These are phyloP conservation scores for Priceomyces medius DNA, from an alignment of 805 yeast species.

Conservation along the genomic window DNA sequence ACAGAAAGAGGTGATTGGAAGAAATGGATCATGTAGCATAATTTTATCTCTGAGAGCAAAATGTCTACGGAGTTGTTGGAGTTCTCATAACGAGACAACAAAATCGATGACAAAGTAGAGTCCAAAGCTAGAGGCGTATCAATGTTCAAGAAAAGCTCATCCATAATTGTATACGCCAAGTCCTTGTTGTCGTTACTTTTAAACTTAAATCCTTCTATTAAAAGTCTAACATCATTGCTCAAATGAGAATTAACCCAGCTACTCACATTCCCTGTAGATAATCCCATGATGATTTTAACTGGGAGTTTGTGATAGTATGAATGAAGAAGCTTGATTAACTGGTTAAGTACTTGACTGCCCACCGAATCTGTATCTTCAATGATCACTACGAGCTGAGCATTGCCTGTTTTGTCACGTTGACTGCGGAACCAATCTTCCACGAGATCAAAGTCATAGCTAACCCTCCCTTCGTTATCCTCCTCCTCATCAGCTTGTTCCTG, in stretches of 20 bases:
- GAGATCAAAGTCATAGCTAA: constrained; percentile 37
- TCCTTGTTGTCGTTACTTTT: constrained; percentile 30
- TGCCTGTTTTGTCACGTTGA: constrained; percentile 6
- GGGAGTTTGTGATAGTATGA: constrained; percentile 28
- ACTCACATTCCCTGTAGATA: constrained; percentile 34
- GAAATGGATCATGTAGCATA: constrained; percentile 39
- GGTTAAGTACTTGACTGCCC: constrained; percentile 34
- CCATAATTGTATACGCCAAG: constrained; percentile 32
- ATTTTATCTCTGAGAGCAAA: constrained; percentile 35
- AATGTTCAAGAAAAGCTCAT: constrained; percentile 30
- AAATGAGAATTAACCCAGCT: constrained; percentile 37
- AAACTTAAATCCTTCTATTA: constrained; percentile 31
- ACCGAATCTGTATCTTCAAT: constrained; percentile 40
- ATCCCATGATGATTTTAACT: constrained; percentile 34
- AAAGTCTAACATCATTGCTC: constrained; percentile 27
- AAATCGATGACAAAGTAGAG: constrained; percentile 23
- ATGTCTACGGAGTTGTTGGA: constrained; percentile 43
- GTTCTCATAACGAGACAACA: constrained; percentile 34
- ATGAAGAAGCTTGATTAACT: constrained; percentile 29
- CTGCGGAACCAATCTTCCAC: constrained; percentile 30
- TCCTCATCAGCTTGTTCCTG: constrained; percentile 14
- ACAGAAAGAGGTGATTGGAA: constrained; percentile 37
- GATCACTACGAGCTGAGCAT: constrained; percentile 24
- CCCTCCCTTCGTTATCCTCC: constrained; percentile 20
- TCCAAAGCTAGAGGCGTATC: constrained; percentile 23